These are phyloP conservation scores for Panicum hallii DNA, from an alignment of 202 grass and related monocot genomes.

Conservation along the genomic window DNA sequence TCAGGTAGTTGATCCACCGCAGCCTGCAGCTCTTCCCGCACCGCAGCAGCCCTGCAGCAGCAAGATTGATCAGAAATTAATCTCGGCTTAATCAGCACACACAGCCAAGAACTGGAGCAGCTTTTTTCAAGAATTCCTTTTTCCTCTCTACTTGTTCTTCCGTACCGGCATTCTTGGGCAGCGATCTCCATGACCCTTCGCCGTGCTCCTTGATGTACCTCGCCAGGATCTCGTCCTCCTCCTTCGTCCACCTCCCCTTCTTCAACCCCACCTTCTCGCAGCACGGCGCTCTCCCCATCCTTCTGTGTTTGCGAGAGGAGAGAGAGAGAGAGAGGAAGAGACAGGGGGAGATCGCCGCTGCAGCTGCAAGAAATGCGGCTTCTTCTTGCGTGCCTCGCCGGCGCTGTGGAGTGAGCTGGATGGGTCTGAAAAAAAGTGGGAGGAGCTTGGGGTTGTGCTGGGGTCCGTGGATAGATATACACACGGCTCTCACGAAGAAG, in stretches of 20 bases:
- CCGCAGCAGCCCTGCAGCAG: constrained; percentile 53
- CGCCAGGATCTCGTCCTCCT: constrained; percentile 70
- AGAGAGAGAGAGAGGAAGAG: too few relatives aligned
- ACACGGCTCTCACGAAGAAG: background rate
- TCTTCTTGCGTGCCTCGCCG: background rate
- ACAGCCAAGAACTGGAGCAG: background rate
- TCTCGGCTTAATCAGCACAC: background rate
- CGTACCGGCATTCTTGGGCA: constrained; percentile 85
- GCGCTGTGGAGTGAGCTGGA: constrained; percentile 4
- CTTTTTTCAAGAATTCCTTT: background rate
- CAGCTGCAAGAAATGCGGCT: background rate
- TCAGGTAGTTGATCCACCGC: constrained; percentile 65
- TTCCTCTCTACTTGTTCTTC: background rate
- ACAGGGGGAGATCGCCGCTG: background rate
- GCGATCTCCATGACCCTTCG: constrained; percentile 68
- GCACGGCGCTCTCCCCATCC: constrained; percentile 79
- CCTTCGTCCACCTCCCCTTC: constrained; percentile 78
- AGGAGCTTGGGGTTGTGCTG: background rate
- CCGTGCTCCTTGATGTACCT: constrained; percentile 65
- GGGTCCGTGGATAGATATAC: background rate
- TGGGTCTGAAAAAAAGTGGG: background rate
- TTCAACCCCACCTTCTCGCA: constrained; percentile 86
- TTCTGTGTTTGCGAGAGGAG: background rate
- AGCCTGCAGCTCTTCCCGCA: constrained; percentile 70
- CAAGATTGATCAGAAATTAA: background rate